These are phyloP conservation scores for Telopea speciosissima DNA, from an alignment of 177 flowering plant genomes.

Conservation along the genomic window DNA sequence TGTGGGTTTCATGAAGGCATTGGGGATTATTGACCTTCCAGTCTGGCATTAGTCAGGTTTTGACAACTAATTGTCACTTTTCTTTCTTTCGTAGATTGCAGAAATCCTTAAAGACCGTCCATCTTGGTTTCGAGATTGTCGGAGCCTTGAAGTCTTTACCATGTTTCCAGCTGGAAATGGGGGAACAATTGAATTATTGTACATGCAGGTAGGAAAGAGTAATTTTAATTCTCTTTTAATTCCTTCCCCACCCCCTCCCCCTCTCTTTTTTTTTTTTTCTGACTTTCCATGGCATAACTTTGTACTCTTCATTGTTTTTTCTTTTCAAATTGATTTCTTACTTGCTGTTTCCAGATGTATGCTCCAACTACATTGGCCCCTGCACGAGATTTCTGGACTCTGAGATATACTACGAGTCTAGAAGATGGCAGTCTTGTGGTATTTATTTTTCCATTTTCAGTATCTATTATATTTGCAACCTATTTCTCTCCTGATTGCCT, in stretches of 20 bases:
- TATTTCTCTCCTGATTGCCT: not conserved
- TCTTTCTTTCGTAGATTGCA: not conserved
- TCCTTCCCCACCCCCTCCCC: too few species aligned
- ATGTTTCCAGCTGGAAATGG: slow-evolving; percentile 58
- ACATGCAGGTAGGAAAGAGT: slow-evolving; percentile 59
- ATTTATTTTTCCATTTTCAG: slow-evolving; percentile 17
- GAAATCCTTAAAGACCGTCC: slow-evolving; percentile 95
- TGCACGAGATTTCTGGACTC: slow-evolving; percentile 93
- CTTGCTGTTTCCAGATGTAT: slow-evolving; percentile 49
- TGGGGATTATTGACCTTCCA: not conserved
- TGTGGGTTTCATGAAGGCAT: not conserved
- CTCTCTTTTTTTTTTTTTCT: too few species aligned
- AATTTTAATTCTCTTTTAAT: not conserved
- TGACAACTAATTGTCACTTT: not conserved
- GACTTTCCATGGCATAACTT: not conserved
- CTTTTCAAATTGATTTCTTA: not conserved
- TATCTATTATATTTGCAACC: not conserved
- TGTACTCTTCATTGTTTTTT: not conserved
- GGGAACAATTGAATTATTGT: slow-evolving; percentile 82
- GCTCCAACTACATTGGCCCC: slow-evolving; percentile 92
- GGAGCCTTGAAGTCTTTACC: slow-evolving; percentile 31
- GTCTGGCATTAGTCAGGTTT: not conserved
- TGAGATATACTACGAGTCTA: slow-evolving; percentile 75
- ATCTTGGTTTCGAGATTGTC: slow-evolving; percentile 95
- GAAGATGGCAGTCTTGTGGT: slow-evolving; percentile 94